Evolutionary conservation across 2,329 filamentous ascomycete species (phyloP).

Genomic region (Zymoseptoria brevis): DNA sequence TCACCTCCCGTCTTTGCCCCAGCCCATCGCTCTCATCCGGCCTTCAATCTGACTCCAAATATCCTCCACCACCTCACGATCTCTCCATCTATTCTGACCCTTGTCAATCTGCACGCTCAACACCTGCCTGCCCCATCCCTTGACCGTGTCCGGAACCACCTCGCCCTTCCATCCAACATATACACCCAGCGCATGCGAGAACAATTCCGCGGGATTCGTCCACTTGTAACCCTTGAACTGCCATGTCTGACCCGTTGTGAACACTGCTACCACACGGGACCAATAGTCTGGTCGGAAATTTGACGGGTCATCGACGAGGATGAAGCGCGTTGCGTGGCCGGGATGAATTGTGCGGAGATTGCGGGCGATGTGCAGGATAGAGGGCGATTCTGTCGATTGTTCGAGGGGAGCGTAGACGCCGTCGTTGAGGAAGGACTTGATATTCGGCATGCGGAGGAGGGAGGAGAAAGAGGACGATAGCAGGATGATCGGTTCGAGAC

Average conservation of each 20-base stretch:
- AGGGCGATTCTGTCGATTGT: slow-evolving; percentile 52
- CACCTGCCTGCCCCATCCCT: slow-evolving; percentile 79
- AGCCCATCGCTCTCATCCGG: slow-evolving; percentile 78
- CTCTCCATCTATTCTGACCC: slow-evolving; percentile 60
- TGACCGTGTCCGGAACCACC: slow-evolving; percentile 66
- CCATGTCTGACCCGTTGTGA: slow-evolving; percentile 96
- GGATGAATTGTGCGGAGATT: slow-evolving; percentile 62
- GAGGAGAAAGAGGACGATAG: slow-evolving; percentile 93
- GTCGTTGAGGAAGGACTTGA: slow-evolving; percentile 84
- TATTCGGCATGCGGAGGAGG: slow-evolving; percentile 88
- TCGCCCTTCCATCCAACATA: slow-evolving; percentile 91
- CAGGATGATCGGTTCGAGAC: slow-evolving; percentile 81
- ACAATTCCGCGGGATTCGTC: slow-evolving; percentile 79
- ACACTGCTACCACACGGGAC: slow-evolving; percentile 88
- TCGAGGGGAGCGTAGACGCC: slow-evolving; percentile 71
- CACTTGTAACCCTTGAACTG: slow-evolving; percentile 99
- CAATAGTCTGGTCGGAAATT: slow-evolving; percentile 98
- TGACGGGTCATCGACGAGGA: slow-evolving; percentile 85
- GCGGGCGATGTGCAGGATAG: slow-evolving; percentile 80
- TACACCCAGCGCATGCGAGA: slow-evolving; percentile 77
- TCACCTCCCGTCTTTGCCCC: slow-evolving; percentile 56
- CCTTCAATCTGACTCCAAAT: slow-evolving; percentile 87
- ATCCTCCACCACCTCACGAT: slow-evolving; percentile 84
- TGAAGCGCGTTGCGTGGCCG: slow-evolving; percentile 74
- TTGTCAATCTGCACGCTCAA: slow-evolving; percentile 74